Conservation (phyloP, 768 basidiomycete genomes). For the Gymnopilus junonius region DNA sequence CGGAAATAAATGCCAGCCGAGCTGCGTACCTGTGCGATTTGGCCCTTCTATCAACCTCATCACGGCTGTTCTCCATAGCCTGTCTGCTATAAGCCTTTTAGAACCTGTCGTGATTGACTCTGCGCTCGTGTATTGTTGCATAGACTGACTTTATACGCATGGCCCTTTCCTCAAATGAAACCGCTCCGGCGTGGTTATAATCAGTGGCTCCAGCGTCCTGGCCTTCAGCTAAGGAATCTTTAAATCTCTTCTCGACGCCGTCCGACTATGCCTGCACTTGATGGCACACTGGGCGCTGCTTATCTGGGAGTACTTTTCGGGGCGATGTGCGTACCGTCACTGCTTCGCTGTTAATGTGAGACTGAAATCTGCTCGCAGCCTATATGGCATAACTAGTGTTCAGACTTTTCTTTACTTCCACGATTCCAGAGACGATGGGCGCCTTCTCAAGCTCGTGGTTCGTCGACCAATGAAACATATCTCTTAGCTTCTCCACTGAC, state of each 20-base stretch:
- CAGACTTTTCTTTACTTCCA: conserved; percentile 5
- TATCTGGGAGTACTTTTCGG: background rate
- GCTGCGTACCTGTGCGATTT: background rate
- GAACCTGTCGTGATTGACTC: too few species aligned
- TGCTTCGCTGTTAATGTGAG: background rate
- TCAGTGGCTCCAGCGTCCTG: background rate
- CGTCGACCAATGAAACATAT: background rate
- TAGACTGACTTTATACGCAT: too few species aligned
- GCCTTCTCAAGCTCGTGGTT: background rate
- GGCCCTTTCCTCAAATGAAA: too few species aligned
- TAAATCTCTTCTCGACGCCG: background rate
- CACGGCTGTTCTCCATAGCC: too few species aligned
- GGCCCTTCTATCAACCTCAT: too few species aligned
- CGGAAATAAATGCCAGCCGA: too few species aligned
- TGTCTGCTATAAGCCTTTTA: too few species aligned
- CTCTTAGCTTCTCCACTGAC: background rate
- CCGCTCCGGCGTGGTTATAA: too few species aligned
- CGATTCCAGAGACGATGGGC: background rate
- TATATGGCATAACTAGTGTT: conserved; percentile 2
- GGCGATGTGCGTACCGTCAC: background rate
- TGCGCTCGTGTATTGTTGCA: too few species aligned
- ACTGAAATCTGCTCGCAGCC: background rate
- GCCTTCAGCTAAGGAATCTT: background rate
- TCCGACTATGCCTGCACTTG: background rate
- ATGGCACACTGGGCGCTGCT: background rate